Percentiles rank a stretch among this genome's conserved stretches.
phyloP scores from a whole-genome alignment of 352 stramenopile species.

The Phytophthora ramorum region DNA sequence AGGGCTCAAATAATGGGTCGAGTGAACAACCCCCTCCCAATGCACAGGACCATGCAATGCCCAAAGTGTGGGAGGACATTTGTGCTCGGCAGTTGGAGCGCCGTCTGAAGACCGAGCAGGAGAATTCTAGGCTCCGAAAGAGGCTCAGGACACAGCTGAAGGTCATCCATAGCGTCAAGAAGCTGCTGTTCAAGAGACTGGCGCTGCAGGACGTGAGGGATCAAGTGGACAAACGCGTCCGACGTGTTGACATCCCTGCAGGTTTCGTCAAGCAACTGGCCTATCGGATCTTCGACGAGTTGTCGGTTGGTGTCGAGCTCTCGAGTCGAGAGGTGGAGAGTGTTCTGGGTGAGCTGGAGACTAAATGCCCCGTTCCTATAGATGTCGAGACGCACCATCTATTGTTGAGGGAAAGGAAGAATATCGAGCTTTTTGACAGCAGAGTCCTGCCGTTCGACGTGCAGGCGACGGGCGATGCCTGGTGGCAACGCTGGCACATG shows the following conservation, averaged over 20 bases:
- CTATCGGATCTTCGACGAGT: conserved; percentile 35
- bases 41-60: background rate
- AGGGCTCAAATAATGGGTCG: background rate
- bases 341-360: conserved; percentile 38
- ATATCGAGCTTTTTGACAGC: conserved; percentile 42
- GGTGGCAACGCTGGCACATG: conserved; percentile 41
- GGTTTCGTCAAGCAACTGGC: conserved; percentile 19
- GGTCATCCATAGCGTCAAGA: conserved; percentile 21
- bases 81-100: conserved; percentile 27
- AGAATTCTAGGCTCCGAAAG: conserved; percentile 36
- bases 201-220: conserved; percentile 1
- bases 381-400: conserved; percentile 11
- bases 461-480: conserved; percentile 36
- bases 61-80: conserved; percentile 34
- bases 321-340: conserved; percentile 47
- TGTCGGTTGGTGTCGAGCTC: conserved; percentile 33
- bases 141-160: conserved; percentile 16
- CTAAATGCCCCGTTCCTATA: conserved; percentile 17
- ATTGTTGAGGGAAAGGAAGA: conserved; percentile 31
- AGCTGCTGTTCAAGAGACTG: conserved; percentile 26
- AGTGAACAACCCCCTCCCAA: background rate
- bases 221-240: conserved; percentile 6
- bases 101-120: conserved; percentile 24
- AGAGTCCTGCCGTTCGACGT: conserved; percentile 49
- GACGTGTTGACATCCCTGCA: conserved; percentile 25